A percentile compares a stretch with the other conserved stretches of the same genome.
These are phyloP conservation scores for Cyclospora cayetanensis DNA, from an alignment of 169 alveolate species.

Conservation along the genomic window DNA sequence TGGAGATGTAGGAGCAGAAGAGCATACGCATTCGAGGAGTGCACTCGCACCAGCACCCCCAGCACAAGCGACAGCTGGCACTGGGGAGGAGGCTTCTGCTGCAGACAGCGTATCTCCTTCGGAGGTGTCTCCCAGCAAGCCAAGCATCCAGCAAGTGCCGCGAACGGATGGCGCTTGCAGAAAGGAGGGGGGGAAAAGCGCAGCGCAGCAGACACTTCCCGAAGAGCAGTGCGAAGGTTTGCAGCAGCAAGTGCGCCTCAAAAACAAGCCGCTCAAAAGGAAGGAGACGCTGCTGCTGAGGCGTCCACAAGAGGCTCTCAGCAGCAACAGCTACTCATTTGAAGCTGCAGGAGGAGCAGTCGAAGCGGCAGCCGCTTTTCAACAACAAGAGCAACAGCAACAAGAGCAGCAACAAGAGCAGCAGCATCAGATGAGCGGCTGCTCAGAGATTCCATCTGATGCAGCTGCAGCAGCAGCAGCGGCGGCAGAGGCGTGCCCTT, in stretches of 20 bases:
- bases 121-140: too few species aligned
- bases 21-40: too few species aligned
- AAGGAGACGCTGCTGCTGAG: not conserved
- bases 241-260: not conserved
- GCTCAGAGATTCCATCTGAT: not conserved
- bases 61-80: too few species aligned
- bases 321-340: not conserved
- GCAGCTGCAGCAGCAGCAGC: constrained; percentile 8
- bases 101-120: too few species aligned
- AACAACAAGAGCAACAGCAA: not conserved
- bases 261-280: not conserved
- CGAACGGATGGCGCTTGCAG: too few species aligned
- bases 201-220: too few species aligned
- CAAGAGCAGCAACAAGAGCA: not conserved
- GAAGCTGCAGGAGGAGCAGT: not conserved
- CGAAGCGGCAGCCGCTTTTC: not conserved
- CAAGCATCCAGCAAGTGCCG: too few species aligned
- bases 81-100: too few species aligned
- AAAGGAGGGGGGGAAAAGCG: too few species aligned
- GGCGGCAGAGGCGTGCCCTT: not conserved
- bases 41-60: too few species aligned
- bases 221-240: not conserved
- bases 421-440: not conserved
- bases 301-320: not conserved
- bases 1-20: too few species aligned